Percentiles rank a stretch among this genome's conserved stretches.
These are phyloP conservation scores for Starmerella cellae DNA, from an alignment of 805 yeast genomes.

Conservation along the genomic window DNA sequence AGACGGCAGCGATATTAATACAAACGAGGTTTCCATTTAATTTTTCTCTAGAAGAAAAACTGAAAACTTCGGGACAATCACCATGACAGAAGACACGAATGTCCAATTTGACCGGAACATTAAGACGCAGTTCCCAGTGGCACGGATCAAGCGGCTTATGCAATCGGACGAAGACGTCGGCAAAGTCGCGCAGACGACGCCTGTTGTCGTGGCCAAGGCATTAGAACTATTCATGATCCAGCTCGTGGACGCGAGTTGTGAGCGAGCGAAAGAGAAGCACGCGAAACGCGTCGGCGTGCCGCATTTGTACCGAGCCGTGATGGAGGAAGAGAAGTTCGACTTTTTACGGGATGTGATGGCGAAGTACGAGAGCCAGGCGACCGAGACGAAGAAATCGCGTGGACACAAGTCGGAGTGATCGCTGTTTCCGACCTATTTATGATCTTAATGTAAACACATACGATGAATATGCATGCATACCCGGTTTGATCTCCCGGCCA, in stretches of 20 bases:
- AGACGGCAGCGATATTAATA: too few species aligned
- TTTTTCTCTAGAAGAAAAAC: too few species aligned
- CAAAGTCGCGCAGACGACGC: conserved; percentile 96
- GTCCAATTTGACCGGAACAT: conserved; percentile 24
- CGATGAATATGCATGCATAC: too few species aligned
- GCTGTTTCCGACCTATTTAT: too few species aligned
- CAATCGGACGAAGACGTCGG: conserved; percentile 98
- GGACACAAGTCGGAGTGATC: background rate
- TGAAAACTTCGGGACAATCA: too few species aligned
- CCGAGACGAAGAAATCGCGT: conserved; percentile 17
- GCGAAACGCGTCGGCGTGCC: conserved; percentile 70
- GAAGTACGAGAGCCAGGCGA: conserved; percentile 37
- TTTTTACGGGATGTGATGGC: conserved; percentile 67
- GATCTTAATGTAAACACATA: too few species aligned
- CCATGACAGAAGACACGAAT: conserved; percentile 6
- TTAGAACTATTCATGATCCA: conserved; percentile 83
- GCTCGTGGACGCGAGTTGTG: conserved; percentile 69
- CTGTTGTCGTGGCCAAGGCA: conserved; percentile 93
- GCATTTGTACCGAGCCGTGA: conserved; percentile 72
- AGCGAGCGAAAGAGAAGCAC: conserved; percentile 61
- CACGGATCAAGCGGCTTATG: conserved; percentile 91
- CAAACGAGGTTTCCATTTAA: too few species aligned
- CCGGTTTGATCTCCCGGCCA: too few species aligned
- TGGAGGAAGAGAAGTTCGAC: conserved; percentile 81
- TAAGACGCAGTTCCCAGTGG: conserved; percentile 38